phyloP scores from a whole-genome alignment of 2,329 filamentous ascomycete species.

The Fusarium oligoseptatum region DNA sequence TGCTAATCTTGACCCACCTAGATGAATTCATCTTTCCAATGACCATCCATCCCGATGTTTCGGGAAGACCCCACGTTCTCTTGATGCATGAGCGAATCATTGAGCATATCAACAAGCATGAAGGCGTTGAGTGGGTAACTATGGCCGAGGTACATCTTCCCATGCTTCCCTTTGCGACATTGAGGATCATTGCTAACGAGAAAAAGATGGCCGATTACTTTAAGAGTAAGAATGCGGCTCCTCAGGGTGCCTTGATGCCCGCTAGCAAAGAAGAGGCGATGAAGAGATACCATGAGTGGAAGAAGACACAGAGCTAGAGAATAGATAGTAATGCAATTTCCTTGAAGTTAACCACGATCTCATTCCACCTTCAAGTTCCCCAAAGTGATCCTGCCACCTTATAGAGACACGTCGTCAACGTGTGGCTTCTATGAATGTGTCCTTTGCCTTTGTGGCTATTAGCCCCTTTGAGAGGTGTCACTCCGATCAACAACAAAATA shows the following conservation, averaged over 20 bases:
- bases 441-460: not conserved
- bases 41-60: constrained; percentile 82
- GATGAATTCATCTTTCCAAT: constrained; percentile 82
- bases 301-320: constrained; percentile 22
- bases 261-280: constrained; percentile 51
- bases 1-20: not conserved
- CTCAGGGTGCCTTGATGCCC: constrained; percentile 72
- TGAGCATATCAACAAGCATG: constrained; percentile 74
- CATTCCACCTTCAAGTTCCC: not conserved
- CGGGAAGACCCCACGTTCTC: constrained; percentile 77
- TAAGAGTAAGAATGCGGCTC: constrained; percentile 72
- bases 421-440: not conserved
- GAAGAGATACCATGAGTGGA: constrained; percentile 35
- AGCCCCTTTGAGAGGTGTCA: not conserved
- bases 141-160: constrained; percentile 66
- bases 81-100: constrained; percentile 78
- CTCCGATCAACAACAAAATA: not conserved
- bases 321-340: not conserved
- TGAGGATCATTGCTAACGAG: not conserved
- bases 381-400: fast-evolving
- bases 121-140: constrained; percentile 74
- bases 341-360: not conserved
- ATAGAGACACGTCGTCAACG: not conserved
- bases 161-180: not conserved
- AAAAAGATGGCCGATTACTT: constrained; percentile 75